phyloP scores from a whole-genome alignment of 208 protist genomes.

The Herpetomonas samuelpessoai region DNA sequence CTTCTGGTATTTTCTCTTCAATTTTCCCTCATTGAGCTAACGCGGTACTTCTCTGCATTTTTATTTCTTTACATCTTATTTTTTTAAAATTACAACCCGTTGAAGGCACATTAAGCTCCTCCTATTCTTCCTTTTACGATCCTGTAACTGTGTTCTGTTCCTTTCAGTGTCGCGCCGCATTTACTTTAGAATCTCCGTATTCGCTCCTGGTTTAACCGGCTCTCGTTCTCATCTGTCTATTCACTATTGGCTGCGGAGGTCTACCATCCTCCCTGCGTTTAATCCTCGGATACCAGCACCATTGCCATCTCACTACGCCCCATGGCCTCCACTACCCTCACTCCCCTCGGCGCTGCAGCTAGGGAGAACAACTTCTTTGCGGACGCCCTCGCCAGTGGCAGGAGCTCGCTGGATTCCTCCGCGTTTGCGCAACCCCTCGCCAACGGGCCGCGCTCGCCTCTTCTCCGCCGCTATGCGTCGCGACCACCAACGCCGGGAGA shows the following conservation, averaged over 20 bases:
- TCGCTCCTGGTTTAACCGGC: constrained; percentile 15
- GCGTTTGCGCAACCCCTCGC: constrained; percentile 15
- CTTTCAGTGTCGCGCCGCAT: no score
- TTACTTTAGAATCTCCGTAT: constrained; percentile 2
- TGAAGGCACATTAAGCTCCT: not conserved
- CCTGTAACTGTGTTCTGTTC: no score
- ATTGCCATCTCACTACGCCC: no score
- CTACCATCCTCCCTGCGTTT: no score
- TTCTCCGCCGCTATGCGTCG: not conserved
- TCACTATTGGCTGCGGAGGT: no score
- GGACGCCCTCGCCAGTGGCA: constrained; percentile 11
- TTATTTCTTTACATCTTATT: constrained; percentile 3
- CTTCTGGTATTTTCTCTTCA: not conserved
- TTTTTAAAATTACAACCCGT: constrained; percentile 1
- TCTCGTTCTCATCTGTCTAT: no score
- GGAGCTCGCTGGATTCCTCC: constrained; percentile 14
- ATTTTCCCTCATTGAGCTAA: not conserved
- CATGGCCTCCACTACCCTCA: constrained; percentile 10
- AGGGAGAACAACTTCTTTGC: constrained; percentile 9
- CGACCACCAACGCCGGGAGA: not conserved
- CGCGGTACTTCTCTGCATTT: not conserved
- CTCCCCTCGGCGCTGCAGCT: constrained; percentile 14
- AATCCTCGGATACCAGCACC: no score
- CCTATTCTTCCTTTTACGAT: constrained; percentile 6
- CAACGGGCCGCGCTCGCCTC: not conserved